Evolutionary conservation across 305 asterid species (phyloP), one percentile per base, ranked within the genome.

Genomic region (Euphrasia arctica): DNA sequence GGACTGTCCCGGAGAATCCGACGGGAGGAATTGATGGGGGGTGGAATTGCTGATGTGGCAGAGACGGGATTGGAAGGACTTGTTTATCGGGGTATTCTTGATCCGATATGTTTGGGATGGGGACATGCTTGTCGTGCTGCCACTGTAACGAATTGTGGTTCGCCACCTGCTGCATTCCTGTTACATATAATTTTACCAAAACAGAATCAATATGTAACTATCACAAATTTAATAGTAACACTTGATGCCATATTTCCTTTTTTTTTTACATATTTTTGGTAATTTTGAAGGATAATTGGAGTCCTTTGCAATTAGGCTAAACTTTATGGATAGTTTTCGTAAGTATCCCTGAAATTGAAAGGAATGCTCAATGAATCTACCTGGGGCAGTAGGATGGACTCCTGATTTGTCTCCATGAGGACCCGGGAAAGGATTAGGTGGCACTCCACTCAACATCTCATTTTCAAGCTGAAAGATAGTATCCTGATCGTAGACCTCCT

Each of bases 401-500:
- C 88, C 77, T 4, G 78, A 60, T 55, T 82, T 58, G 41, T 82
- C 88, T 18, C 80, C 63, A 58, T 70, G 87, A 34, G 83, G 72
- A 65, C 76, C 90, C 27, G 85, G 84, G 74, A 80, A 83, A 62
- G 83, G 32, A 75, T 69, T 77, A 58, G 75, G 78, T 3, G 90
- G 85, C 65, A 66, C 62, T 65, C 88, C 95, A 61, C 79, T 85
- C 61, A 82, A 28, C 98, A 92, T 89, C 75, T 89, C 97, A 73
- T 75, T 84, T 78, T 87, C 96, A 70, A 89, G 76, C 52, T 71
- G 80, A 65, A 48, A 81, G 67, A 92, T 83, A 5, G 97, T 89
- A 58, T 92, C 96, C 69, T 83, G 95, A 77, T 92, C 97, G 62
- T 71, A 92, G 34, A 92, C 97, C 71, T 89, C 98, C 79, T 92